Conservation (phyloP, 2,329 filamentous ascomycete genomes). For the Fusarium brachygibbosum region DNA sequence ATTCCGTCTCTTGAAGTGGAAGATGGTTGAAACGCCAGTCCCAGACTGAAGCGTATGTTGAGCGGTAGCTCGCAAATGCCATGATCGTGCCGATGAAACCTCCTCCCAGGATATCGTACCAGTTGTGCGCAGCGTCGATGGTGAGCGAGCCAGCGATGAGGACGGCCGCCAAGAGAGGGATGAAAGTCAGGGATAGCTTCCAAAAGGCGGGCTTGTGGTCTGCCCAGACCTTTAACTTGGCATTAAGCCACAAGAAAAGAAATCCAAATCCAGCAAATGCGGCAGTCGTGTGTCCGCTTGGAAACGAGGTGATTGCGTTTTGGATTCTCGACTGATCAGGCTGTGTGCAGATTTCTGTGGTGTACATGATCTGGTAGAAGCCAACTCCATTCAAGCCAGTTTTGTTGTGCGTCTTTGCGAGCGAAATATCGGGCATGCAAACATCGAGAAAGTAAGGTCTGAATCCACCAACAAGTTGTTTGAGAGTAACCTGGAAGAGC, state of each 20-base stretch:
- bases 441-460: conserved; percentile 74
- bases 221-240: conserved; percentile 77
- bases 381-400: conserved; percentile 62
- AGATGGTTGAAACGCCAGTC: conserved; percentile 78
- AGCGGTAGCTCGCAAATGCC: conserved; percentile 74
- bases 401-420: conserved; percentile 56
- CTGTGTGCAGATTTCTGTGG: conserved; percentile 70
- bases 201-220: conserved; percentile 76
- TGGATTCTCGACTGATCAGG: conserved; percentile 68
- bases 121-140: conserved; percentile 76
- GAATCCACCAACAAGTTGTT: conserved; percentile 74
- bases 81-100: conserved; percentile 72
- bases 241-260: conserved; percentile 77
- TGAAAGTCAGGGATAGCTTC: conserved; percentile 71
- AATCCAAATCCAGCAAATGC: conserved; percentile 75
- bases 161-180: conserved; percentile 71
- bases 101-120: conserved; percentile 77
- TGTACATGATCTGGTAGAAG: conserved; percentile 73
- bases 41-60: conserved; percentile 76
- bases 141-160: conserved; percentile 73
- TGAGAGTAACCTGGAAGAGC: conserved; percentile 76
- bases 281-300: conserved; percentile 75
- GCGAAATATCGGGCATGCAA: conserved; percentile 69
- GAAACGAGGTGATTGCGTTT: conserved; percentile 74
- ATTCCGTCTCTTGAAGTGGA: conserved; percentile 63